Percentiles rank a stretch among this genome's conserved stretches.
These are phyloP conservation scores for Epichloe gansuensis DNA, from an alignment of 2,329 filamentous ascomycete genomes.

Conservation along the genomic window DNA sequence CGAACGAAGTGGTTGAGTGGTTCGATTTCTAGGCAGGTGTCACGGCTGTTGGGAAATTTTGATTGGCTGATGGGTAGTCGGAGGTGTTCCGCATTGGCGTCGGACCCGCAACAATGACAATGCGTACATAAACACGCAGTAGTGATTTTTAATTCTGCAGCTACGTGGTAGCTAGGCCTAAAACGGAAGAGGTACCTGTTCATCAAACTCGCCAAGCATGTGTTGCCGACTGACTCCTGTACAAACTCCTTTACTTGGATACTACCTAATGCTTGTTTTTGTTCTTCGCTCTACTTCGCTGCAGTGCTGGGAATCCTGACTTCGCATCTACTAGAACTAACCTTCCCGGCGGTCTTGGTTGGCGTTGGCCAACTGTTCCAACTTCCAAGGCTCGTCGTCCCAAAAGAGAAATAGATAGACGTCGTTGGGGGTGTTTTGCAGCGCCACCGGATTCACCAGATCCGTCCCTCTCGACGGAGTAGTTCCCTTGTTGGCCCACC, in stretches of 20 bases:
- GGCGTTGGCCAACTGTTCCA: background rate
- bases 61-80: background rate
- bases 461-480: background rate
- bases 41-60: background rate
- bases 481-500: background rate
- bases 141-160: too few relatives aligned
- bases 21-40: background rate
- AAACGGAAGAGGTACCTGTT: too few relatives aligned
- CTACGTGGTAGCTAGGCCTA: too few relatives aligned
- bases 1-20: background rate
- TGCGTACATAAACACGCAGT: background rate
- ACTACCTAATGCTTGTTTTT: background rate
- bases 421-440: background rate
- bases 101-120: background rate
- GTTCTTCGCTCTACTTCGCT: background rate
- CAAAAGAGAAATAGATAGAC: background rate
- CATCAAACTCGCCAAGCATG: too few relatives aligned
- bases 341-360: too few relatives aligned
- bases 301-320: too few relatives aligned
- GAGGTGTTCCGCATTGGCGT: background rate
- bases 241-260: background rate
- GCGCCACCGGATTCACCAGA: background rate
- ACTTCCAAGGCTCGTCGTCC: background rate
- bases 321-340: too few relatives aligned
- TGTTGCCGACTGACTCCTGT: too few relatives aligned